These are phyloP conservation scores for Eucalyptus sideroxylon DNA, from an alignment of 345 rosid genomes.

Conservation along the genomic window DNA sequence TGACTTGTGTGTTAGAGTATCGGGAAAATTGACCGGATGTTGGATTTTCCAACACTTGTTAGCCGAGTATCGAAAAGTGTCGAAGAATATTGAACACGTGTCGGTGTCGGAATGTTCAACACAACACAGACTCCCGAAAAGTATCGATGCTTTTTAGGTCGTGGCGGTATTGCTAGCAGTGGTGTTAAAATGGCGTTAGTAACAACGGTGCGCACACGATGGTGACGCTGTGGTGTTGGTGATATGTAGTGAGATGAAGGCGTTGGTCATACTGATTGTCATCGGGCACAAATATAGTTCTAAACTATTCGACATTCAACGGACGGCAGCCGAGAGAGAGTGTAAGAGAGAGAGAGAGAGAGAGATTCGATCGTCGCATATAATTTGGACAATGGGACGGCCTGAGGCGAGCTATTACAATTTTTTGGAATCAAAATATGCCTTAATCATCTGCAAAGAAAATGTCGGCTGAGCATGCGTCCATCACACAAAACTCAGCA, in stretches of 20 bases:
- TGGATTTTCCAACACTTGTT: fast-evolving
- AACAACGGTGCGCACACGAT: not conserved
- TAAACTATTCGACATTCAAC: not conserved
- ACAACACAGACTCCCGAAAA: no score
- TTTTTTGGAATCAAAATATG: not conserved
- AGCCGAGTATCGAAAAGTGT: no score
- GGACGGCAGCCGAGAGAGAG: not conserved
- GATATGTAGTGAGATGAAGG: not conserved
- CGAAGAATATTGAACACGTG: fast-evolving
- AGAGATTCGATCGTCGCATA: not conserved
- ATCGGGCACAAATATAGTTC: not conserved
- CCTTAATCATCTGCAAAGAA: not conserved
- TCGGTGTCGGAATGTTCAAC: no score
- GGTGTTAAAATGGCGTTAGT: not conserved
- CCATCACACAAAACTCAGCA: not conserved
- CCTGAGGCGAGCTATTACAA: not conserved
- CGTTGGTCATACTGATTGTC: not conserved
- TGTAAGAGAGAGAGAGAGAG: not conserved
- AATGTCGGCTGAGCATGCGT: not conserved
- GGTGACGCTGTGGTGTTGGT: not conserved
- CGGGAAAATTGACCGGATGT: fast-evolving
- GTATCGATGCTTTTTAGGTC: no score
- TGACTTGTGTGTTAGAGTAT: fast-evolving
- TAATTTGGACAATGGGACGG: not conserved
- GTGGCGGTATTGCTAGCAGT: not conserved